phyloP scores from a whole-genome alignment of 2,329 filamentous ascomycete genomes.

The Aspergillus carbonarius region DNA sequence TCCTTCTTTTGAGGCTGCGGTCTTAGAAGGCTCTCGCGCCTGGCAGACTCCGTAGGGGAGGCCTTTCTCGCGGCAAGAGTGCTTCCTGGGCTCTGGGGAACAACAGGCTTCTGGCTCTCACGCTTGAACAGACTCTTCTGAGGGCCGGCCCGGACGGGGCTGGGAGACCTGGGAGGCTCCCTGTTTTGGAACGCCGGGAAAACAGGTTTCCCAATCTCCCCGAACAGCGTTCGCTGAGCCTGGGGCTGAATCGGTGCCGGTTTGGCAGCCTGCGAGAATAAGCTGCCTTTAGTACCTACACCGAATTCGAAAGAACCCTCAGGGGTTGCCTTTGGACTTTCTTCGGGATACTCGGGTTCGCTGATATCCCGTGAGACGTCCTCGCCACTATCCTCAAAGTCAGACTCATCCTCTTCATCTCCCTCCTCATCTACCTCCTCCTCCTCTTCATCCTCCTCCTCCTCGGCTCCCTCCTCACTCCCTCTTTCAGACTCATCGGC shows the following conservation, averaged over 20 bases:
- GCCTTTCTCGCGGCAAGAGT: slow-evolving; percentile 43
- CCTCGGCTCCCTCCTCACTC: slow-evolving; percentile 14
- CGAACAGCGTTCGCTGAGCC: slow-evolving; percentile 40
- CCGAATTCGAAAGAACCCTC: slow-evolving; percentile 47
- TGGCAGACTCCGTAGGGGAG: slow-evolving; percentile 34
- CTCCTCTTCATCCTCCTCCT: slow-evolving; percentile 10
- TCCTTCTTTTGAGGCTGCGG: slow-evolving; percentile 26
- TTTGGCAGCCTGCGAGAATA: slow-evolving; percentile 42
- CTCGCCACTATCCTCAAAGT: slow-evolving; percentile 48
- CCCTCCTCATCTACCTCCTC: slow-evolving; percentile 25
- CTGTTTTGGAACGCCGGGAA: slow-evolving; percentile 32
- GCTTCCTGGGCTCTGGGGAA: slow-evolving; percentile 38
- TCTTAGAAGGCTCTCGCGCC: slow-evolving; percentile 27
- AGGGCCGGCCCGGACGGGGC: slow-evolving; percentile 41
- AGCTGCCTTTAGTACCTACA: slow-evolving; percentile 38
- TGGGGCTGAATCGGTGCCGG: slow-evolving; percentile 12
- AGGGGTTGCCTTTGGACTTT: slow-evolving; percentile 41
- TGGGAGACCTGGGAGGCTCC: slow-evolving; percentile 47
- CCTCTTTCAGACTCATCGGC: slow-evolving; percentile 35
- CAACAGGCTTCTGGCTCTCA: slow-evolving; percentile 39
- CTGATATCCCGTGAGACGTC: slow-evolving; percentile 45
- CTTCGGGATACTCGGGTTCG: slow-evolving; percentile 28
- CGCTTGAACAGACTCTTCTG: slow-evolving; percentile 31
- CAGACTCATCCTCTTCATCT: slow-evolving; percentile 38
- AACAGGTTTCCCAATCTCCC: slow-evolving; percentile 43